Conservation (phyloP, 345 rosid species). For the Camelina hispida region DNA sequence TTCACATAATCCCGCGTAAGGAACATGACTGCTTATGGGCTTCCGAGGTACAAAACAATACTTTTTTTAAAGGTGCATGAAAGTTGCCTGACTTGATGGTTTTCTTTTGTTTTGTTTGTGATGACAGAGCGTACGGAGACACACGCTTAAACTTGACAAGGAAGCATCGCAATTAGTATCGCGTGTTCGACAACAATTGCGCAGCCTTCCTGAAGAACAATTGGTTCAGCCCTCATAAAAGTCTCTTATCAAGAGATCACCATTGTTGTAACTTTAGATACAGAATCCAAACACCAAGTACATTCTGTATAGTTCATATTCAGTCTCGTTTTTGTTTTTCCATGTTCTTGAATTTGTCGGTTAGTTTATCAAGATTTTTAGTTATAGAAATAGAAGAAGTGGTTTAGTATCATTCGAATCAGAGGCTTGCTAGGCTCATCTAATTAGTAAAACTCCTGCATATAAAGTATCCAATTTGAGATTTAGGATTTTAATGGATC, state of each 20-base stretch:
- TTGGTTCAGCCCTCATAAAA: slow-evolving; percentile 48
- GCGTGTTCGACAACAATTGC: slow-evolving; percentile 61
- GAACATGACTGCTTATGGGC: slow-evolving; percentile 85
- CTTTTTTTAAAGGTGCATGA: neutral
- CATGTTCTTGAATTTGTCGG: slow-evolving; percentile 1
- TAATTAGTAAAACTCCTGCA: neutral
- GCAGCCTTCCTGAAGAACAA: slow-evolving; percentile 50
- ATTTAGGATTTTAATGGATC: neutral
- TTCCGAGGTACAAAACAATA: slow-evolving; percentile 65
- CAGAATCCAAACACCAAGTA: slow-evolving; percentile 19
- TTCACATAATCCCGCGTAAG: slow-evolving; percentile 94
- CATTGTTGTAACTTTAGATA: slow-evolving; percentile 36
- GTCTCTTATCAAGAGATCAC: slow-evolving; percentile 8
- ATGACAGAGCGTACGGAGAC: slow-evolving; percentile 71
- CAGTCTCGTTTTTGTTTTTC: neutral
- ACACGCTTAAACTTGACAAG: slow-evolving; percentile 56
- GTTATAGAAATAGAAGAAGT: neutral
- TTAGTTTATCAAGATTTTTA: slow-evolving; percentile 5
- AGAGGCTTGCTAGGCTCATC: neutral
- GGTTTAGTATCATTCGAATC: slow-evolving; percentile 1
- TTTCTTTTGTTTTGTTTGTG: neutral
- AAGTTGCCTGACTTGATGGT: slow-evolving; percentile 4
- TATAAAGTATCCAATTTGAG: neutral
- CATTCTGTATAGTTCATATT: slow-evolving; percentile 41
- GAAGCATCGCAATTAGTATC: slow-evolving; percentile 61